A percentile compares a stretch with the other conserved stretches of the same genome.
These are phyloP conservation scores for Diplocarpon mali DNA, from an alignment of 2,329 filamentous ascomycete species.

Conservation along the genomic window DNA sequence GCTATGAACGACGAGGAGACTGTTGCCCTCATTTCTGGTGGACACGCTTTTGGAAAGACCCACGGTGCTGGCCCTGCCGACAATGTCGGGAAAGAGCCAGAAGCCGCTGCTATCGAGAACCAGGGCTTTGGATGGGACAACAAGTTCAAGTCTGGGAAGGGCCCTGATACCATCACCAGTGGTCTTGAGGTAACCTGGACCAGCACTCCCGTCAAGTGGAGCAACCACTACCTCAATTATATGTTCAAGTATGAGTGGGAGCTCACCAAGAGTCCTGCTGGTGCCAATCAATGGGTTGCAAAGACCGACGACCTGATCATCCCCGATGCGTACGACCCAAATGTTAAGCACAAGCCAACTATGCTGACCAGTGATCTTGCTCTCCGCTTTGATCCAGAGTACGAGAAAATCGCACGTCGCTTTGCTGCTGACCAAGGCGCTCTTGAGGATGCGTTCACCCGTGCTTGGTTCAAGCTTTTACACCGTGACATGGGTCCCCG, in stretches of 20 bases:
- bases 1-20: slow-evolving; percentile 79
- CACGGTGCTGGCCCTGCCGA: slow-evolving; percentile 58
- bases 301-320: slow-evolving; percentile 57
- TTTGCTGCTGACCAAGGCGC: slow-evolving; percentile 59
- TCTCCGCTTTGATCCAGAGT: slow-evolving; percentile 58
- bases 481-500: slow-evolving; percentile 71
- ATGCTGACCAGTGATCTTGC: slow-evolving; percentile 71
- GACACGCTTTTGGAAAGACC: slow-evolving; percentile 72
- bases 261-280: slow-evolving; percentile 61
- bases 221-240: slow-evolving; percentile 62
- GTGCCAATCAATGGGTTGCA: slow-evolving; percentile 67
- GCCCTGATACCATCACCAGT: slow-evolving; percentile 62
- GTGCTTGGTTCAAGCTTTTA: slow-evolving; percentile 75
- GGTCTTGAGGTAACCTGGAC: slow-evolving; percentile 76
- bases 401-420: slow-evolving; percentile 64
- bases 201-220: slow-evolving; percentile 65
- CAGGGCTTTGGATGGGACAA: slow-evolving; percentile 67
- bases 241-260: slow-evolving; percentile 74
- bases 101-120: slow-evolving; percentile 49
- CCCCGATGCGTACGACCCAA: slow-evolving; percentile 58
- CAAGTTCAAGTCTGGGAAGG: slow-evolving; percentile 52
- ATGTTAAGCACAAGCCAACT: slow-evolving; percentile 61
- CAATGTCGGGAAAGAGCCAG: slow-evolving; percentile 57
- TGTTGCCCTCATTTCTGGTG: slow-evolving; percentile 66
- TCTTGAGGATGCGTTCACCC: slow-evolving; percentile 57